Evolutionary conservation across 371 early-diverging fungal genomes (phyloP).

Genomic region (Vittaforma corneae): DNA sequence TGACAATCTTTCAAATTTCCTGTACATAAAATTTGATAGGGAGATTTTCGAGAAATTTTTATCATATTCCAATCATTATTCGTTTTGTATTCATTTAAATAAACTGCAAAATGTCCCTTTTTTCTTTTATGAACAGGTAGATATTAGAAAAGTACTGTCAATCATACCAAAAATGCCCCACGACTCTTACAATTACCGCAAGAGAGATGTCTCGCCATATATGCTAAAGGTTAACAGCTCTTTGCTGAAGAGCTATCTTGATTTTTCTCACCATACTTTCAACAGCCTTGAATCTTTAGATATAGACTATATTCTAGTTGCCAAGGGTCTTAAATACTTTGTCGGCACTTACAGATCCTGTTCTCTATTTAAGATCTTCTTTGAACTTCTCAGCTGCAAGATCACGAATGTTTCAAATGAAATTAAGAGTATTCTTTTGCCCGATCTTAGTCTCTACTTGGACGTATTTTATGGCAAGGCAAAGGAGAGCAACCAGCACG

Average conservation of each 20-base stretch:
- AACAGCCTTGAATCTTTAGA: too few species aligned
- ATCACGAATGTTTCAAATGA: neutral
- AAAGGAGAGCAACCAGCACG: neutral
- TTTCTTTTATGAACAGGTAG: neutral
- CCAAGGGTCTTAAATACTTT: neutral
- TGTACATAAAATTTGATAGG: conserved; percentile 16
- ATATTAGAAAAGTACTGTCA: neutral
- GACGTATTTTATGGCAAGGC: conserved; percentile 2
- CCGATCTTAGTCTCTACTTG: neutral
- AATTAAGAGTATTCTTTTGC: neutral
- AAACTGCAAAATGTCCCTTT: neutral
- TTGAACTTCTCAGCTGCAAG: neutral
- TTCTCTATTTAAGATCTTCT: neutral
- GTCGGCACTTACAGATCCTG: neutral
- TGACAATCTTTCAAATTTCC: conserved; percentile 33
- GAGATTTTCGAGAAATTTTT: conserved; percentile 17
- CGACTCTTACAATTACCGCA: neutral
- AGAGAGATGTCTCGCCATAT: neutral
- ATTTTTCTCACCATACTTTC: neutral
- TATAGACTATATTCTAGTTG: neutral
- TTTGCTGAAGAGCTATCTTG: neutral
- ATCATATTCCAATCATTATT: neutral
- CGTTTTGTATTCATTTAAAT: neutral
- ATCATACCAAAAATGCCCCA: neutral
- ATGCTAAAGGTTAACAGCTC: neutral